A percentile compares a stretch with the other conserved stretches of the same genome.
phyloP scores from a whole-genome alignment of 208 protist species.

The Trichomonas tenax region DNA sequence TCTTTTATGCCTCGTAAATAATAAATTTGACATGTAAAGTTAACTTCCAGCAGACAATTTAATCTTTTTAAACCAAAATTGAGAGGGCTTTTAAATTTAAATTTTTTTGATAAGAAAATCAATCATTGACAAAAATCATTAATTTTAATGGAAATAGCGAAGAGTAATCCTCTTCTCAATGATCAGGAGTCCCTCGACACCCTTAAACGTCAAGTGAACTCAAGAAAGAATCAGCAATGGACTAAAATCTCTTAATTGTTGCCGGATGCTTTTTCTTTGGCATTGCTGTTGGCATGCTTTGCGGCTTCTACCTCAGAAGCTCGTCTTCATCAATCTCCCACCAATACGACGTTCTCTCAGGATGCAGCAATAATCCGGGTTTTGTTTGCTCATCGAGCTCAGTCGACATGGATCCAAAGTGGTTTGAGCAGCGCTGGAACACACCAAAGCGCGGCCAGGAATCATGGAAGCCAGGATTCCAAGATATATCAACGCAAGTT shows the following conservation, averaged over 20 bases:
- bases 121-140: neutral
- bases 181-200: neutral
- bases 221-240: neutral
- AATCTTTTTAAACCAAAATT: too few relatives aligned
- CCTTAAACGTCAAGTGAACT: neutral
- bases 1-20: too few relatives aligned
- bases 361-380: neutral
- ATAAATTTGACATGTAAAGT: too few relatives aligned
- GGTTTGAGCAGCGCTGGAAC: neutral
- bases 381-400: neutral
- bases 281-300: neutral
- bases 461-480: constrained; percentile 26
- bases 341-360: neutral
- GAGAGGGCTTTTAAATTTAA: too few relatives aligned
- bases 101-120: too few relatives aligned
- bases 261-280: neutral
- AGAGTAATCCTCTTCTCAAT: neutral
- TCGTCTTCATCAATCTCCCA: neutral
- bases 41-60: too few relatives aligned
- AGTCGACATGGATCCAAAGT: neutral
- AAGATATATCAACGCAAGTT: constrained; percentile 36
- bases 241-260: neutral
- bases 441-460: constrained; percentile 14
- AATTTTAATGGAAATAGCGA: neutral
- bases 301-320: neutral